Evolutionary conservation across 2,329 filamentous ascomycete species (phyloP), one percentile per base, ranked within the genome.

Genomic region (Colletotrichum lindemuthianum): DNA sequence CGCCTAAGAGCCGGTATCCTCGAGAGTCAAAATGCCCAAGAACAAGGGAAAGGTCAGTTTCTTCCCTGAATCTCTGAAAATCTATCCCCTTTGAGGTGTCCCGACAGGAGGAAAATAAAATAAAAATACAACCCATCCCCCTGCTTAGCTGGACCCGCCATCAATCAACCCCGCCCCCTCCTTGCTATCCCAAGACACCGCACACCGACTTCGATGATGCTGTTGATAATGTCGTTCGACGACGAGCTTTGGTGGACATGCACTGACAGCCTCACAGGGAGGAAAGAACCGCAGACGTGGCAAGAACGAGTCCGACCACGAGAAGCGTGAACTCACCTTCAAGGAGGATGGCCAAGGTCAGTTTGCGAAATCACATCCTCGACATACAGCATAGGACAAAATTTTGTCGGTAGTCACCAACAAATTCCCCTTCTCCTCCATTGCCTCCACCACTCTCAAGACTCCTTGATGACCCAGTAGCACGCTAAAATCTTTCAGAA

Each of bases 241-340:
- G 7, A 51, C 11, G 7, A 10, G 10, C n/a, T 15, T 34, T 32
- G 10, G 45, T 40, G 56, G 32, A n/a, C 36, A n/a, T 15, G 40
- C 39, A 51, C 58, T 58, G 34, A 63, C 50, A 63, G 59, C 16
- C 45, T 51, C 39, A 87, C 74, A 96, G 93, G 95, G 95, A 81
- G 95, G 95, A 84, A 98, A 98, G 88, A 98, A 98, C 84, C 87
- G 95, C 82, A 91, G 95, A 88, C 89, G 96, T 84, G 95, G 95
- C 83, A 98, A 97, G 91, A 97, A 97, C 88, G 93, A 97, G 84
- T 96, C 96, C 83, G 96, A 98, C 86, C 97, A 97, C 78, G 94
- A 97, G 85, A 97, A 97, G 87, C 94, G 95, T 81, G 95, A 98
- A 81, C 87, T 98, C 75, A 95, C 93, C 76, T 98, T 98, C 90